These are phyloP conservation scores for Beta vulgaris DNA, from an alignment of 148 eudicot species.

Conservation along the genomic window DNA sequence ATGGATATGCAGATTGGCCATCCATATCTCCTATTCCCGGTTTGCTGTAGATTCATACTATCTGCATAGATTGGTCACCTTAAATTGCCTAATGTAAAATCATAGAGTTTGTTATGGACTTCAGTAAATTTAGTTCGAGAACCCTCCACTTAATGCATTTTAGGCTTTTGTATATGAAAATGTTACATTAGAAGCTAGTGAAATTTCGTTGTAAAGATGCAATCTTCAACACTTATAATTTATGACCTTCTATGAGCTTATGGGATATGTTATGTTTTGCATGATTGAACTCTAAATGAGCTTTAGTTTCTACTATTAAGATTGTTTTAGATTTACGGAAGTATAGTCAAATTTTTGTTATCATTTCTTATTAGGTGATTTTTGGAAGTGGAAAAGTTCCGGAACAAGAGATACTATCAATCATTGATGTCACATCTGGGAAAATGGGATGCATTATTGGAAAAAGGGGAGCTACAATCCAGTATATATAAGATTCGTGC, in stretches of 20 bases:
- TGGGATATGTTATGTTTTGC: neutral
- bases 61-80: neutral
- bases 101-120: no score
- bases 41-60: neutral
- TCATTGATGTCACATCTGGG: conserved; percentile 24
- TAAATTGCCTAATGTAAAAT: no score
- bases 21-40: conserved; percentile 28
- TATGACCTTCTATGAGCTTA: neutral
- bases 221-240: no score
- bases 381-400: conserved; percentile 19
- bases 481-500: conserved; percentile 29
- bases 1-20: conserved; percentile 28
- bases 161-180: no score
- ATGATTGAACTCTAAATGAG: neutral
- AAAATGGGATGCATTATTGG: conserved; percentile 36
- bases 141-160: no score
- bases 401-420: conserved; percentile 26
- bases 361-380: conserved; percentile 14
- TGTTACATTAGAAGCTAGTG: no score
- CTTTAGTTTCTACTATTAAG: neutral
- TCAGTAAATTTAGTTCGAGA: no score
- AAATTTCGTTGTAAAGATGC: no score
- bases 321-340: neutral
- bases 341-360: neutral
- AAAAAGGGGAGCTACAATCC: conserved; percentile 30